Evolutionary conservation across 2,329 filamentous ascomycete genomes (phyloP), one percentile per base, ranked within the genome.

Genomic region (Penicillium sp.): DNA sequence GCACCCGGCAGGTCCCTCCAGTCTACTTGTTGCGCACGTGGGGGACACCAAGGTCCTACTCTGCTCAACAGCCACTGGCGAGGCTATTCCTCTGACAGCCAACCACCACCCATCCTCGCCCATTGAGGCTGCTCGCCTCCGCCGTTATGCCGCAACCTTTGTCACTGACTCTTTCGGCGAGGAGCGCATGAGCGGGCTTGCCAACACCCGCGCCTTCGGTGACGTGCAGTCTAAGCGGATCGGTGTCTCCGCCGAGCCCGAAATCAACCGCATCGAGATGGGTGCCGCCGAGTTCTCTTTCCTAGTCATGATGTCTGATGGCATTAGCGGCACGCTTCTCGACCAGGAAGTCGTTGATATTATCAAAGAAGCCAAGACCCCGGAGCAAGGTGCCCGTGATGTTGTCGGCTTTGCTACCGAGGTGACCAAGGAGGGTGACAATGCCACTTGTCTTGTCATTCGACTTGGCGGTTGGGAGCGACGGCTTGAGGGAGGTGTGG

Each of bases 331-430:
- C 7, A 90, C 90, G 16, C 79, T 98, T 22, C 86, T 84, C 54
- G 95, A 99, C 70, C 93, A 98, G 77, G 95, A 99, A 77, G 91
- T 98, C 60, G 93, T 97, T 29, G 95, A 99, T 71, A 87, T 98
- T 31, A 83, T 98, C 68, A 98, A 98, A 75, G 95, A 99, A 76
- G 90, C 92, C 5, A 87, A 83, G 69, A 98, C 93, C 0, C 95
- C 95, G 0, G 93, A 96, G 65, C 86, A 96, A 71, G 95, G 87
- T 3, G 87, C 91, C 1, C 83, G 82, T 57, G 86, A 88, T 59
- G 85, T 99, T 8, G 91, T 96, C 27, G 85, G 86, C 55, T 97
- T 95, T 74, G 92, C 93, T 0, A 95, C 90, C 0, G 95, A 98
- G 76, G 90, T 96, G 4, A 87, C 85, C 26, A 80, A 71, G 3